Percentiles rank a stretch among this genome's conserved stretches.
phyloP scores from a whole-genome alignment of 164 flowering plant genomes.

The Euptelea pleiosperma region DNA sequence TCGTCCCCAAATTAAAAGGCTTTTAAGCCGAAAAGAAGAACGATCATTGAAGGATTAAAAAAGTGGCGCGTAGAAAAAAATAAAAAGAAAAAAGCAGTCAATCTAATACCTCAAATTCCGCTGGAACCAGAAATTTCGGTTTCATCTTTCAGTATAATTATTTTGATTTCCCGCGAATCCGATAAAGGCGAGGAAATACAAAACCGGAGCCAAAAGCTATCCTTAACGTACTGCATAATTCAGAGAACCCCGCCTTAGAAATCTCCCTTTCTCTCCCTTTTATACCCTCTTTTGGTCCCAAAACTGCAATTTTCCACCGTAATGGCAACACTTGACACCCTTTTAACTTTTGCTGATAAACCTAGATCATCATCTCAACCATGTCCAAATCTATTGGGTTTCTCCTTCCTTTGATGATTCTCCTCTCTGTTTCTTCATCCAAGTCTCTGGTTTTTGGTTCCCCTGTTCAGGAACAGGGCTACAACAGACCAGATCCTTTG shows the following conservation, averaged over 20 bases:
- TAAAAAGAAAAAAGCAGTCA: too few species aligned
- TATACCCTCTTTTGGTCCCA: not conserved
- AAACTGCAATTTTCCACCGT: constrained; percentile 6
- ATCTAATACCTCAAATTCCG: not conserved
- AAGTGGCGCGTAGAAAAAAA: too few species aligned
- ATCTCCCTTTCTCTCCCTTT: constrained; percentile 7
- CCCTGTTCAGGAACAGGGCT: constrained; percentile 16
- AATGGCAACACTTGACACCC: constrained; percentile 14
- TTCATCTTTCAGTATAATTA: too few species aligned
- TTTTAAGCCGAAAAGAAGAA: too few species aligned
- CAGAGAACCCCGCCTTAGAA: not conserved
- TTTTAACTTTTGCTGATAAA: constrained; percentile 6
- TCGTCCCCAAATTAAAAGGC: too few species aligned
- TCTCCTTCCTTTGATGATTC: constrained; percentile 20
- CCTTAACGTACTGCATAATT: constrained; percentile 38
- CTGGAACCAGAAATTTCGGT: not conserved
- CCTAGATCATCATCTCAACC: constrained; percentile 2
- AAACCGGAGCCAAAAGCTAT: constrained; percentile 51
- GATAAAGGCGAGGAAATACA: constrained; percentile 5
- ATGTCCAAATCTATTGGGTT: constrained; percentile 27
- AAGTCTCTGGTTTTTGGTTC: constrained; percentile 24
- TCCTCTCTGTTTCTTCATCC: constrained; percentile 25
- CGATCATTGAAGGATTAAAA: too few species aligned
- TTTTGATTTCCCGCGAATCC: too few species aligned
- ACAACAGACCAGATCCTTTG: constrained; percentile 52